phyloP scores from a whole-genome alignment of 148 eudicot genomes.

The Amaranthus cruentus region DNA sequence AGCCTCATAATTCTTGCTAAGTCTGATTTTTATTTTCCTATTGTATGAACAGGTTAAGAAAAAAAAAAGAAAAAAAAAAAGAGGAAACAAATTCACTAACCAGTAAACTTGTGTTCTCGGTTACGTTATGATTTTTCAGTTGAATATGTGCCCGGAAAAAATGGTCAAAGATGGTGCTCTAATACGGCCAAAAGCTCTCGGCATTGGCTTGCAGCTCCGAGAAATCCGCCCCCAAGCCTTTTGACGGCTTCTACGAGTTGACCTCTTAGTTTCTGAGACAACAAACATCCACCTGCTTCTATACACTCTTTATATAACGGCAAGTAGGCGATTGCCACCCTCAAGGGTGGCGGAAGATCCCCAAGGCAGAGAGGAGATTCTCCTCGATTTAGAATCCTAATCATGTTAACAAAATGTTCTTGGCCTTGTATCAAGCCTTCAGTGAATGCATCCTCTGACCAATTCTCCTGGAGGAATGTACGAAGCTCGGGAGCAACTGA shows the following conservation, averaged over 20 bases:
- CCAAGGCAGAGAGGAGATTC: slow-evolving; percentile 57
- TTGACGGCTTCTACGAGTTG: slow-evolving; percentile 78
- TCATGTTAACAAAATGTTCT: slow-evolving; percentile 62
- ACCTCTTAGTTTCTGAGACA: slow-evolving; percentile 76
- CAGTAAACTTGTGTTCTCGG: neutral
- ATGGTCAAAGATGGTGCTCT: slow-evolving; percentile 79
- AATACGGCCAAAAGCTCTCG: slow-evolving; percentile 59
- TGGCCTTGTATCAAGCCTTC: slow-evolving; percentile 60
- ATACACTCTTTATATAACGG: slow-evolving; percentile 82
- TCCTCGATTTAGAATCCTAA: slow-evolving; percentile 63
- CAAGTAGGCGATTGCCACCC: slow-evolving; percentile 86
- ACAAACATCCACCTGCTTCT: slow-evolving; percentile 63
- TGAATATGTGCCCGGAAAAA: slow-evolving; percentile 37
- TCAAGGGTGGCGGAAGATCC: slow-evolving; percentile 72
- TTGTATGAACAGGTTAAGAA: slow-evolving; percentile 14
- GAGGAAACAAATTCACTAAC: neutral
- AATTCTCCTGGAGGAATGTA: slow-evolving; percentile 55
- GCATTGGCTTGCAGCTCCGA: slow-evolving; percentile 41
- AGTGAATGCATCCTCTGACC: slow-evolving; percentile 76
- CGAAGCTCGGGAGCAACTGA: slow-evolving; percentile 70
- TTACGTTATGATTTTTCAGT: slow-evolving; percentile 15
- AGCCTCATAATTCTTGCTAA: slow-evolving; percentile 9
- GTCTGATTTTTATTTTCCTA: slow-evolving; percentile 15
- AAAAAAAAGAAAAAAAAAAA: neutral
- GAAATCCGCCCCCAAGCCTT: slow-evolving; percentile 48